These are phyloP conservation scores for Acanthamoeba divionensis DNA, from an alignment of 208 protist species.

Conservation along the genomic window DNA sequence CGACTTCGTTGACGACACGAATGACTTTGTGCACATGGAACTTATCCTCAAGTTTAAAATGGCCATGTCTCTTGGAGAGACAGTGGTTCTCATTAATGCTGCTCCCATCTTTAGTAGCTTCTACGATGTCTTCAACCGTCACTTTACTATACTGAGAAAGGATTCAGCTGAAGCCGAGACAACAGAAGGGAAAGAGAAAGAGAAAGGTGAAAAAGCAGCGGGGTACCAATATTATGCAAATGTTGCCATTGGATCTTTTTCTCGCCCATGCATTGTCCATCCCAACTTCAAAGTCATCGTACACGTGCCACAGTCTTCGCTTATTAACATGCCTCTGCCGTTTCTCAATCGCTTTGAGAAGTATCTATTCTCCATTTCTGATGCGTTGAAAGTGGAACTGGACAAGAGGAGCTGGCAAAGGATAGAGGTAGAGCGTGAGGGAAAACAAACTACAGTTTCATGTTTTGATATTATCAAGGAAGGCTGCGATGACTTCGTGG, in stretches of 20 bases:
- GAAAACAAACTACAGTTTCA: neutral
- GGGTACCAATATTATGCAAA: conserved; percentile 57
- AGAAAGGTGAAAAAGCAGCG: neutral
- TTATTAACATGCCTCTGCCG: conserved; percentile 55
- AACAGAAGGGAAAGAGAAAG: neutral
- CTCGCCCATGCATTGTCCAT: conserved; percentile 59
- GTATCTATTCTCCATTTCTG: conserved; percentile 58
- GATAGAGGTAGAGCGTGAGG: neutral
- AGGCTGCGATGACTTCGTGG: conserved; percentile 44
- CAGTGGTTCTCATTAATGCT: conserved; percentile 68
- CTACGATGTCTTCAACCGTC: conserved; percentile 76
- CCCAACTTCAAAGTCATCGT: conserved; percentile 69
- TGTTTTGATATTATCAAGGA: neutral
- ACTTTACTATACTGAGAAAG: conserved; percentile 33
- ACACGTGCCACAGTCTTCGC: conserved; percentile 53
- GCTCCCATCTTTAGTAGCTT: conserved; percentile 57
- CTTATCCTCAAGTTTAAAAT: conserved; percentile 60
- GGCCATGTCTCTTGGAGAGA: conserved; percentile 57
- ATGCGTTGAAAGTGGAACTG: conserved; percentile 55
- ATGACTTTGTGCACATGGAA: neutral
- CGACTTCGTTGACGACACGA: conserved; percentile 63
- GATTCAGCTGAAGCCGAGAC: neutral
- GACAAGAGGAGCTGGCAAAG: neutral
- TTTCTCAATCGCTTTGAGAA: conserved; percentile 76
- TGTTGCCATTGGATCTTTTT: conserved; percentile 56